A percentile compares a stretch with the other conserved stretches of the same genome.
Evolutionary conservation across 257 asterid genomes (phyloP).

Genomic region (Nicotiana obtusifolia): DNA sequence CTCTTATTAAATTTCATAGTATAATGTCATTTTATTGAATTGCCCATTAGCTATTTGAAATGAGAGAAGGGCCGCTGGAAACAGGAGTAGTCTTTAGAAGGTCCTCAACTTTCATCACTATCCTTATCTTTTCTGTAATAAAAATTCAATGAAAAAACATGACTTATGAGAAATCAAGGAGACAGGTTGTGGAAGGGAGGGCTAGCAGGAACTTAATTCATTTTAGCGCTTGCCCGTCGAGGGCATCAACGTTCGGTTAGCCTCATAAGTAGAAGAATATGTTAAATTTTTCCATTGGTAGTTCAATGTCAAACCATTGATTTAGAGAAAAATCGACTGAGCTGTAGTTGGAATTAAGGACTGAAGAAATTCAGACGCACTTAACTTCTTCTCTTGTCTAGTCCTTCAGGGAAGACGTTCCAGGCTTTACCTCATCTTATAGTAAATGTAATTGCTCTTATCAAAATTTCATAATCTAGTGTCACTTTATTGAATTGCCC

Average conservation of each 20-base stretch:
- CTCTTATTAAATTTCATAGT: neutral
- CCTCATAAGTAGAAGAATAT: neutral
- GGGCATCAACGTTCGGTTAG: neutral
- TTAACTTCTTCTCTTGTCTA: neutral
- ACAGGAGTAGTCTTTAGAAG: neutral
- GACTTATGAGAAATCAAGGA: neutral
- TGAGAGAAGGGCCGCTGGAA: neutral
- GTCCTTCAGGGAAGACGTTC: neutral
- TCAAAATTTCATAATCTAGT: neutral
- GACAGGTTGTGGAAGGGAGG: neutral
- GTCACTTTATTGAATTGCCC: neutral
- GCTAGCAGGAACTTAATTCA: neutral
- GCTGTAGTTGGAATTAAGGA: neutral
- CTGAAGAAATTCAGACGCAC: neutral
- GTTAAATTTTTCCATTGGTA: neutral
- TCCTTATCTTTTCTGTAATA: no score
- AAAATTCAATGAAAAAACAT: neutral
- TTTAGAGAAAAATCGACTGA: neutral
- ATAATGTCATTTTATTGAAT: neutral
- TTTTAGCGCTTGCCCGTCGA: neutral
- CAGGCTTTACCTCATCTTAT: neutral
- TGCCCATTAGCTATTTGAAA: neutral
- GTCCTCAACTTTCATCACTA: neutral
- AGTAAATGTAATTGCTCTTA: no score
- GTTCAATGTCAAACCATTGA: neutral